Percentiles rank a stretch among this genome's conserved stretches.
Conservation (phyloP, 2,329 filamentous ascomycete species). For the Alternaria sp. region DNA sequence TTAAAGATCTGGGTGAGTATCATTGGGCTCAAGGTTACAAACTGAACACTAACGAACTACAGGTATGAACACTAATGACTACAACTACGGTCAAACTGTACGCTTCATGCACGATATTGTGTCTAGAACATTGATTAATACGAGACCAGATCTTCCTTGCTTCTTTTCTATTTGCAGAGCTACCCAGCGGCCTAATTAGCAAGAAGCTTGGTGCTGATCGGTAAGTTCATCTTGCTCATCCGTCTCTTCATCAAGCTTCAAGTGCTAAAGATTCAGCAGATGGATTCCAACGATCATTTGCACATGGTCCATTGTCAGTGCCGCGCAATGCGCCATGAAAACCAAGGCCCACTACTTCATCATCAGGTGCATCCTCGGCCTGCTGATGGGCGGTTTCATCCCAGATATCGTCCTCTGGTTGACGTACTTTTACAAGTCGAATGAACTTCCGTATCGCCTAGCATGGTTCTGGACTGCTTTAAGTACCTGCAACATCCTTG, state of each 20-base stretch:
- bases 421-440: constrained; percentile 53
- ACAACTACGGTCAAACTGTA: background rate
- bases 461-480: constrained; percentile 55
- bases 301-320: constrained; percentile 47
- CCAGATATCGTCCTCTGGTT: constrained; percentile 53
- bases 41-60: background rate
- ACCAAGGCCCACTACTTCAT: constrained; percentile 48
- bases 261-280: constrained; percentile 14
- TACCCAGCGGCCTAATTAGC: constrained; percentile 60
- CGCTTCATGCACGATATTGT: background rate
- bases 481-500: constrained; percentile 48
- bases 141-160: constrained; percentile 41
- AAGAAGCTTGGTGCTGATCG: constrained; percentile 61
- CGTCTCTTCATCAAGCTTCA: background rate
- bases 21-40: too few relatives aligned
- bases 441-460: constrained; percentile 54
- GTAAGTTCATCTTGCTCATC: constrained; percentile 6
- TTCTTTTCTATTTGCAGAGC: constrained; percentile 58
- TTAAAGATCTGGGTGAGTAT: constrained; percentile 39
- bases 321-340: constrained; percentile 48
- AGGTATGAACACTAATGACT: background rate
- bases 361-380: constrained; percentile 52
- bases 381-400: constrained; percentile 47
- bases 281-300: constrained; percentile 51
- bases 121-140: constrained; percentile 5